Percentiles rank a stretch among this genome's conserved stretches.
These are phyloP conservation scores for Celoporthe dispersa DNA, from an alignment of 2,329 filamentous ascomycete genomes.

Conservation along the genomic window DNA sequence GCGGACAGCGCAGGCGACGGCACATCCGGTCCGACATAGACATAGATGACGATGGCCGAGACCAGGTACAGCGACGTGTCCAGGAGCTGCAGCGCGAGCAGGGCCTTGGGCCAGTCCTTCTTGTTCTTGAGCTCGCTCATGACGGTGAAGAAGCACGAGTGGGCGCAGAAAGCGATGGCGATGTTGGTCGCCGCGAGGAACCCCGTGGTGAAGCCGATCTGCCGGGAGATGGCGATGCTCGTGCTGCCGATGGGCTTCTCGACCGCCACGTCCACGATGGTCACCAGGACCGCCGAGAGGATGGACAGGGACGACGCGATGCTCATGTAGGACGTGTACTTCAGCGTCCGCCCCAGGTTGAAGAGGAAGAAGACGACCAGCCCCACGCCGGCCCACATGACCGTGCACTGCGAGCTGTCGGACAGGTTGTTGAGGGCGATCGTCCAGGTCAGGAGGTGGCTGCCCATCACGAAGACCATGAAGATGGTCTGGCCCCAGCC, in stretches of 20 bases:
- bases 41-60: conserved; percentile 69
- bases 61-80: conserved; percentile 67
- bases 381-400: conserved; percentile 66
- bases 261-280: conserved; percentile 65
- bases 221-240: conserved; percentile 39
- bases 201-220: conserved; percentile 54
- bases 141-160: conserved; percentile 71
- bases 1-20: conserved; percentile 69
- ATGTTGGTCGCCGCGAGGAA: conserved; percentile 67
- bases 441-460: conserved; percentile 70
- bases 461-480: conserved; percentile 70
- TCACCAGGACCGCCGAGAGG: conserved; percentile 63
- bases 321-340: conserved; percentile 65
- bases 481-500: conserved; percentile 64
- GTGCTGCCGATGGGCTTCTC: conserved; percentile 43
- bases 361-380: conserved; percentile 61
- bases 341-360: conserved; percentile 65
- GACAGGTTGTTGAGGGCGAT: conserved; percentile 70
- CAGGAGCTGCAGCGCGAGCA: conserved; percentile 57
- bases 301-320: conserved; percentile 62
- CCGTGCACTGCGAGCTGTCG: conserved; percentile 62
- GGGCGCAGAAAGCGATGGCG: conserved; percentile 67
- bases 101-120: conserved; percentile 43
- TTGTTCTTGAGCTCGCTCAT: conserved; percentile 68
- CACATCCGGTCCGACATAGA: conserved; percentile 65